Percentiles rank a stretch among this genome's conserved stretches.
phyloP scores from a whole-genome alignment of 1,284 basidiomycete genomes.

The Anthracocystis setariae region DNA sequence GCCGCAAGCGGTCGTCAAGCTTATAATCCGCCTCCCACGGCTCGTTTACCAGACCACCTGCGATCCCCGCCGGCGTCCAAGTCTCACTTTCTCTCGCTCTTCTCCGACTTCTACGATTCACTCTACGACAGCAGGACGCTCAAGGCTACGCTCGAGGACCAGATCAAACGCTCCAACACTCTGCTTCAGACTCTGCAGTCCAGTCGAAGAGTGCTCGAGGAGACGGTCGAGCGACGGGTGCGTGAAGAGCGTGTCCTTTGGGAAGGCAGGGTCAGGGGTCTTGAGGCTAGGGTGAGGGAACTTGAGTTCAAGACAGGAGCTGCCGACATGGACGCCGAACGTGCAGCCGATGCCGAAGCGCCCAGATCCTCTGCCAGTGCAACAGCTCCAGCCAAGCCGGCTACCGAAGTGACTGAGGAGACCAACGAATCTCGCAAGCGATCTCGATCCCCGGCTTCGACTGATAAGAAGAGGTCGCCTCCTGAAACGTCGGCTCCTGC shows the following conservation, averaged over 20 bases:
- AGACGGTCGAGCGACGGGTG: constrained; percentile 60
- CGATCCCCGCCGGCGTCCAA: constrained; percentile 58
- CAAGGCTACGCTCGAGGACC: constrained; percentile 65
- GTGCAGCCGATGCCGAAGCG: constrained; percentile 3
- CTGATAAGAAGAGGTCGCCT: constrained; percentile 11
- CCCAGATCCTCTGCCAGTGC: neutral
- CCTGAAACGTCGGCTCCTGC: neutral
- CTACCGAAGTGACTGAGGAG: constrained; percentile 7
- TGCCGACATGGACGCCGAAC: constrained; percentile 20
- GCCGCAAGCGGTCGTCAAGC: constrained; percentile 24
- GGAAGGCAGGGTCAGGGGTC: constrained; percentile 52
- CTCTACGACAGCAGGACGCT: constrained; percentile 64
- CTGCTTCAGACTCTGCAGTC: constrained; percentile 65
- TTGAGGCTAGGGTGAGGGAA: constrained; percentile 54
- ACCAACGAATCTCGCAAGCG: constrained; percentile 21
- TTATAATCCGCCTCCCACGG: constrained; percentile 28
- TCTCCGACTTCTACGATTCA: constrained; percentile 65
- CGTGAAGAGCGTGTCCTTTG: constrained; percentile 56
- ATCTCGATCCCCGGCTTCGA: constrained; percentile 9
- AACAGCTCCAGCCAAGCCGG: constrained; percentile 3
- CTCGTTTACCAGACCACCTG: constrained; percentile 51
- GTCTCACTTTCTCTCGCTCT: constrained; percentile 62
- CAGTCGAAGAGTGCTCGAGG: constrained; percentile 59
- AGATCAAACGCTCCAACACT: constrained; percentile 63
- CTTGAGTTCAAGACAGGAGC: constrained; percentile 44